Percentiles rank a stretch among this genome's conserved stretches.
phyloP scores from a whole-genome alignment of 1,284 basidiomycete genomes.

The Marasmius oreades region DNA sequence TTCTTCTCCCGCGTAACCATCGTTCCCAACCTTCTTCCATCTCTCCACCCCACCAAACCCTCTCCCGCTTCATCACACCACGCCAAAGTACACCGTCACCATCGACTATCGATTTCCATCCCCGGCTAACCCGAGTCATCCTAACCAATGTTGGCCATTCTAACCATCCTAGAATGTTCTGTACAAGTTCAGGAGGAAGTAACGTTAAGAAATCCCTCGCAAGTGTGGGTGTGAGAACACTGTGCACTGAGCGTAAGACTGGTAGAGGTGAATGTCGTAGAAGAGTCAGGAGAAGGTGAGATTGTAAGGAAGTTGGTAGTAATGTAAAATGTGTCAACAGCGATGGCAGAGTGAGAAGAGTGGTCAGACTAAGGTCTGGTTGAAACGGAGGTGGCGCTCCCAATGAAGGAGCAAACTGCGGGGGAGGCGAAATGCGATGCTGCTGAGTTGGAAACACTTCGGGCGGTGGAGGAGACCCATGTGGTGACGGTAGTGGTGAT shows the following conservation, averaged over 20 bases:
- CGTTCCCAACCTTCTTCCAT: conserved; percentile 62
- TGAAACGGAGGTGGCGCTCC: conserved; percentile 67
- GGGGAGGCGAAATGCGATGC: conserved; percentile 66
- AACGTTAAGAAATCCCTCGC: conserved; percentile 86
- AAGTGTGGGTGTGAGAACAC: conserved; percentile 78
- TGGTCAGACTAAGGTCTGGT: conserved; percentile 73
- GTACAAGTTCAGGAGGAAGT: conserved; percentile 81
- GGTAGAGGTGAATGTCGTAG: conserved; percentile 81
- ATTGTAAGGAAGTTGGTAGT: conserved; percentile 73
- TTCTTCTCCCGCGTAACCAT: not conserved
- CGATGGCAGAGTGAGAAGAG: conserved; percentile 75
- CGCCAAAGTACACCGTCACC: conserved; percentile 84
- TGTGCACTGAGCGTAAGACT: conserved; percentile 78
- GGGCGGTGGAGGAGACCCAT: conserved; percentile 70
- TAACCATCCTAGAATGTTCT: conserved; percentile 75
- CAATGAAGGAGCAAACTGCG: not conserved
- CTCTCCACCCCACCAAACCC: conserved; percentile 82
- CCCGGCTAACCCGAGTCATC: conserved; percentile 75
- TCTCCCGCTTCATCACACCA: conserved; percentile 71
- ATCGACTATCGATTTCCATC: conserved; percentile 82
- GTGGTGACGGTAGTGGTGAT: conserved; percentile 77
- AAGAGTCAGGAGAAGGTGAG: conserved; percentile 81
- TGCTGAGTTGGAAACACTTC: conserved; percentile 54
- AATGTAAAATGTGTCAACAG: conserved; percentile 71
- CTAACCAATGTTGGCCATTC: conserved; percentile 75